Percentiles rank a stretch among this genome's conserved stretches.
Evolutionary conservation across 1,139 yeast genomes (phyloP).

Genomic region (Sugiyamaella neomexicana): DNA sequence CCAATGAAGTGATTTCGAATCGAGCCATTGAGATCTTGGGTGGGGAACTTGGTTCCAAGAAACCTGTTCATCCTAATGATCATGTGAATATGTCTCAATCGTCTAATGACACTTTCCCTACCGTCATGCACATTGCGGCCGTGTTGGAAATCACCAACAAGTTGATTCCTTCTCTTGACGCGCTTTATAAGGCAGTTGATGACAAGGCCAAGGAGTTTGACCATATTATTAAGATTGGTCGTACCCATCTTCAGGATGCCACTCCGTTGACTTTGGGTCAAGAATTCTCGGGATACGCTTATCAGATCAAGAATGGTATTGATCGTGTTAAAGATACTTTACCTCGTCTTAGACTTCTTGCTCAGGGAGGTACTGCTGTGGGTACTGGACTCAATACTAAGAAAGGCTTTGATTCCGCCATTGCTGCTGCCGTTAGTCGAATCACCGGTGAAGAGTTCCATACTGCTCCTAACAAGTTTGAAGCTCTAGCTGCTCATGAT

Average conservation of each 20-base stretch:
- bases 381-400: conserved; percentile 97
- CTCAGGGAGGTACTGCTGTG: conserved; percentile 99
- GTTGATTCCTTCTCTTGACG: conserved; percentile 76
- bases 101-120: conserved; percentile 96
- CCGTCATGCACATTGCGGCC: conserved; percentile 99
- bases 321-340: conserved; percentile 76
- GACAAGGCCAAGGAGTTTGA: conserved; percentile 78
- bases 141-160: conserved; percentile 77
- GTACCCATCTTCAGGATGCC: conserved; percentile 98
- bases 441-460: conserved; percentile 84
- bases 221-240: conserved; percentile 93
- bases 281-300: conserved; percentile 95
- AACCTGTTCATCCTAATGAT: conserved; percentile 96
- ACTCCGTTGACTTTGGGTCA: conserved; percentile 97
- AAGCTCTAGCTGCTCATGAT: conserved; percentile 98
- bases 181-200: conserved; percentile 73
- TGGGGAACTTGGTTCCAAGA: conserved; percentile 86
- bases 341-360: conserved; percentile 75
- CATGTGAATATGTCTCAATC: conserved; percentile 99
- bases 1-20: conserved; percentile 97
- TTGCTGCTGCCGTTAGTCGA: conserved; percentile 75
- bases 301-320: conserved; percentile 88
- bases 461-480: conserved; percentile 98
- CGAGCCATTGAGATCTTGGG: conserved; percentile 95
- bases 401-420: conserved; percentile 80